Evolutionary conservation across 2,329 filamentous ascomycete species (phyloP).

Genomic region (Allantophomopsis cytisporea): DNA sequence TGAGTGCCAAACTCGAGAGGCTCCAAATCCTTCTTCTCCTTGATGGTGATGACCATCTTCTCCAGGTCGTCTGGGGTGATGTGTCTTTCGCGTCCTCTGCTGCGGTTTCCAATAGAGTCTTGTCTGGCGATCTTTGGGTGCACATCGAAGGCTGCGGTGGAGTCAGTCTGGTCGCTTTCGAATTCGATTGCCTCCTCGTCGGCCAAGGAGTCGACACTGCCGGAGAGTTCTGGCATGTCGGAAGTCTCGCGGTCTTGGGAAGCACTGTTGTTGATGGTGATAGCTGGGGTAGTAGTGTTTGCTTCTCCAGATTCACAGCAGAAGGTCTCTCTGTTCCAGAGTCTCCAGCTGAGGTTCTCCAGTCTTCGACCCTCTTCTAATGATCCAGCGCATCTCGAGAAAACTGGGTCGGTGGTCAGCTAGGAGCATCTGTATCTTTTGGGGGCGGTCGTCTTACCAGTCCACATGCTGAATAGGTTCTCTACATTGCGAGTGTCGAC

Average conservation of each 20-base stretch:
- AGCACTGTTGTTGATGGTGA: slow-evolving; percentile 18
- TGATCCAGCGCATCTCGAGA: slow-evolving; percentile 86
- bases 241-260: slow-evolving; percentile 26
- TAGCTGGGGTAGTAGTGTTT: slow-evolving; percentile 26
- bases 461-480: slow-evolving; percentile 95
- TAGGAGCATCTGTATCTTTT: slow-evolving; percentile 2
- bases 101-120: slow-evolving; percentile 60
- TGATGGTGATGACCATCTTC: slow-evolving; percentile 87
- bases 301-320: slow-evolving; percentile 58
- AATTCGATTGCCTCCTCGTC: slow-evolving; percentile 56
- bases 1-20: slow-evolving; percentile 29
- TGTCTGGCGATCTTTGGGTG: slow-evolving; percentile 57
- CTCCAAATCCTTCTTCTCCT: slow-evolving; percentile 62
- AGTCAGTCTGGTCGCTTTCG: slow-evolving; percentile 19
- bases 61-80: slow-evolving; percentile 88
- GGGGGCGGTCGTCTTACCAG: slow-evolving; percentile 45
- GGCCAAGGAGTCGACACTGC: slow-evolving; percentile 61
- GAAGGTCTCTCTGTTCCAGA: slow-evolving; percentile 90
- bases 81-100: slow-evolving; percentile 67
- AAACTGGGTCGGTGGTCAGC: slow-evolving; percentile 41
- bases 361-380: slow-evolving; percentile 84
- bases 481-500: slow-evolving; percentile 88
- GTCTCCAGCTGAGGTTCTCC: slow-evolving; percentile 90
- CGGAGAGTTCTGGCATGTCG: slow-evolving; percentile 59
- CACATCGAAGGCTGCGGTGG: slow-evolving; percentile 42